Evolutionary conservation across 257 asterid genomes (phyloP), one percentile per base, ranked within the genome.

Genomic region (Solanum etuberosum): DNA sequence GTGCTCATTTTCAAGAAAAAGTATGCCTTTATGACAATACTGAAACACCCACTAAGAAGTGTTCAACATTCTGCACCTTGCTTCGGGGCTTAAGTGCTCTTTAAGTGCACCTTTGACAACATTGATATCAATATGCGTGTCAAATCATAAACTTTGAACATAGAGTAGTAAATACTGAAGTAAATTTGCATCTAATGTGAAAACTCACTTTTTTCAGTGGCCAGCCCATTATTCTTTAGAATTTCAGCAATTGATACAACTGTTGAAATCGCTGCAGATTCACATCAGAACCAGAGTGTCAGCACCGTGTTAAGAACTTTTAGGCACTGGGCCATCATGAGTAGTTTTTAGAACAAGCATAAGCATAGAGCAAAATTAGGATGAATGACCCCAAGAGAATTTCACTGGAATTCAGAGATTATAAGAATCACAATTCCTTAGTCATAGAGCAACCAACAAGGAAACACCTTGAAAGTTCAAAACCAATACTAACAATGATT

Each of bases 231-330:
- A 89, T 96, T 96, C 93, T 96, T 96, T 91, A 95, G 91, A 81
- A 96, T 96, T 91, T 96, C 98, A 35, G 99, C 98, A 34, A 96
- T 82, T 48, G 97, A 92, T 88, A 95, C 98, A 77, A 93, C 99
- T 23, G 98, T 95, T 67, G 98, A 94, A 84, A 95, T 96, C 32
- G 99, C 99, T 96, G 93, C 88, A 91, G 74, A 42, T 83, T 70
- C 87, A 91, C 21, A 87, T 40, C 16, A 86, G 35, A 72, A 82
- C 21, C 16, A 73, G 31, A 73, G 54, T 74, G 54, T 74, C 83
- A 74, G 83, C 11, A 74, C 20, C 1, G 11, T 74, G 21, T 37
- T 74, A 74, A 21, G 31, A n/a, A 20, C 29, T 72, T 73, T 74
- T 3, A 74, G 14, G 51, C 32, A 74, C 0, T 21, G 20, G 83